Base-by-base conservation (phyloP, 2,329 filamentous ascomycete genomes). In the Lecanicillium sp. region DNA sequence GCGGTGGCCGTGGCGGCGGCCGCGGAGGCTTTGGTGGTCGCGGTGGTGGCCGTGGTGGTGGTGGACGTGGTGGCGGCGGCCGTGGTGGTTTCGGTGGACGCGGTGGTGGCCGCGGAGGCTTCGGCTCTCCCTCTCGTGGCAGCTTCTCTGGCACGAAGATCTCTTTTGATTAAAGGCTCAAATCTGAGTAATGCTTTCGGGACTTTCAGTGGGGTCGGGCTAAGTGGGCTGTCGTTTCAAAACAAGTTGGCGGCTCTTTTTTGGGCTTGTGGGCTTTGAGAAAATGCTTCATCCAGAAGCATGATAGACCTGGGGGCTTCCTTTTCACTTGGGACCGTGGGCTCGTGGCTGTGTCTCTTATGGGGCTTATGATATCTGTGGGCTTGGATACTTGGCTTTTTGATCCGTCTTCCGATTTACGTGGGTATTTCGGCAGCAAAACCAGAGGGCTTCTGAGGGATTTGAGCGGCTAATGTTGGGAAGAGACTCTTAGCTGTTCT, bases 131-230 rank as follows among this genome's bases (percentile, higher is more conserved):
- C 45, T 64, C 71, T 45, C 55, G 65, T 33, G 60, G 65, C 19
- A 59, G 59, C 40, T 67, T 62, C 54, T 68, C 74, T 63, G 87
- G 86, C 64, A 83, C 78, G 70, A 92, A 89, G 79, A 79, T 78
- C 58, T 84, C 78, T 48, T 86, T 86, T 60, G 63, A 65, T 47
- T 64, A 64, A 68, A 64, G 56, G 58, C 57, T 56, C 57, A 51
- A 46, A 37, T 46, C 56, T 54, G 65, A 25, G 68, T 67, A 67
- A 64, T 60, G 63, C 58, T 60, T 56, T 56, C 56, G 58, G 57
- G 62, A 54, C 60, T 60, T 61, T 58, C 55, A 60, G 65, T 67
- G 63, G 65, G 65, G 45, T 48, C 54, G 58, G 55, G 50, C 52
- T 73, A 66, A 59, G 70, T 73, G 69, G 71, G 70, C 71, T 70